Base-by-base conservation (phyloP, 2,329 filamentous ascomycete genomes). In the Ceratocystis cubensis region DNA sequence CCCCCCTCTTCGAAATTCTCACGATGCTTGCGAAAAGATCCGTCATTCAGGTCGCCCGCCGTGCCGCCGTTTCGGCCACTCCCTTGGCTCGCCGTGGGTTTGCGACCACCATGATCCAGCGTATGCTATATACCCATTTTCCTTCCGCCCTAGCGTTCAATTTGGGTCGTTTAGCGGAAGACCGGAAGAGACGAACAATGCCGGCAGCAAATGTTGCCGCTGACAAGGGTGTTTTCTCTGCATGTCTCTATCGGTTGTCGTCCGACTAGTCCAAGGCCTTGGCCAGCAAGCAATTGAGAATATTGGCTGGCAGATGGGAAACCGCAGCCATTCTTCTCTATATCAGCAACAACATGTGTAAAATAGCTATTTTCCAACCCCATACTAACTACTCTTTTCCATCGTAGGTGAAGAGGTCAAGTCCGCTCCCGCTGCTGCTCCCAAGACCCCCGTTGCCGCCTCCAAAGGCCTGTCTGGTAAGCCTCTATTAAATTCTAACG, bases 11-110 rank as follows among this genome's bases (percentile, higher is more conserved):
- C 30, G 50, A 57, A 57, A 45, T 30, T 25, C 56, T 73, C 75
- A 75, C 73, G 73, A 86, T 87, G 84, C 84, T 86, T 72, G 75
- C 87, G 75, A 82, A 85, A 80, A 84, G 84, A 75, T 80, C 84
- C 74, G 83, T 80, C 75, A 73, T 84, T 71, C 77, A 81, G 71
- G 82, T 79, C 74, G 84, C 83, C 73, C 84, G 84, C 75, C 82
- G 84, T 69, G 67, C 64, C 71, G 76, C 73, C 69, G 84, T 80
- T 69, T 79, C 80, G 69, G 72, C 76, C 66, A 63, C 73, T 66
- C 82, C 83, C 71, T 76, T 77, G 70, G 76, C 81, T 74, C 79
- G 80, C 72, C 84, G 84, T 75, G 80, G 77, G 76, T 84, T 87
- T 75, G 77, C 81, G 71, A 84, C 80, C 74, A 82, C 83, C 69